Percentiles rank a stretch among this genome's conserved stretches.
These are phyloP conservation scores for Lachancea mirantina DNA, from an alignment of 805 yeast species.

Conservation along the genomic window DNA sequence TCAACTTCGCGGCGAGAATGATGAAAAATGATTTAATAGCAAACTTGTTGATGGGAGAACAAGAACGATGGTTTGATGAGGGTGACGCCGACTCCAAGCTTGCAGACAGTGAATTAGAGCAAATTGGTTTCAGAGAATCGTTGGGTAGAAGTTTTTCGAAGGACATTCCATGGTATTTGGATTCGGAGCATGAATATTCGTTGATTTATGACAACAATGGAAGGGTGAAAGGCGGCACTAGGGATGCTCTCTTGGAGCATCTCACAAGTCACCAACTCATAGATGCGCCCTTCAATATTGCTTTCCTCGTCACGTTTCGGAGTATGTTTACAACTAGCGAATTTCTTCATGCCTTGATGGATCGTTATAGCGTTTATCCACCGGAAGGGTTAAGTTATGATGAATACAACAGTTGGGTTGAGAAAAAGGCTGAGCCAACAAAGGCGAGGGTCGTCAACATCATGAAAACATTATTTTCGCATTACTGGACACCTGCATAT, in stretches of 20 bases:
- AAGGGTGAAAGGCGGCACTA: conserved; percentile 74
- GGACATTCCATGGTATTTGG: conserved; percentile 65
- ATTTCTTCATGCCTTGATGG: conserved; percentile 50
- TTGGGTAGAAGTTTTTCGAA: conserved; percentile 13
- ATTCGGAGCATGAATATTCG: conserved; percentile 56
- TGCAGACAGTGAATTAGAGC: conserved; percentile 15
- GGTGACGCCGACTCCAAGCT: conserved; percentile 10
- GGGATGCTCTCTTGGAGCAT: conserved; percentile 69
- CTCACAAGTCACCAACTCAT: conserved; percentile 64
- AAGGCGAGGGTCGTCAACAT: conserved; percentile 58
- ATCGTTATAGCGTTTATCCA: conserved; percentile 63
- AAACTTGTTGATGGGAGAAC: conserved; percentile 46
- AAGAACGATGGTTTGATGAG: conserved; percentile 31
- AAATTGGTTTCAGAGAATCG: conserved; percentile 12
- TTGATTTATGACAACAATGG: conserved; percentile 61
- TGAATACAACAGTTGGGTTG: conserved; percentile 72
- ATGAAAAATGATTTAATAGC: conserved; percentile 68
- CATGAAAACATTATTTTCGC: conserved; percentile 58
- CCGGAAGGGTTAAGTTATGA: conserved; percentile 85
- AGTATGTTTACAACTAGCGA: conserved; percentile 65
- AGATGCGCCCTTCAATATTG: conserved; percentile 57
- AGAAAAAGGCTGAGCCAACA: conserved; percentile 60
- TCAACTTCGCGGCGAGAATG: conserved; percentile 68
- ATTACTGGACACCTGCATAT: conserved; percentile 63
- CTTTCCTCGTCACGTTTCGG: conserved; percentile 68